Base-by-base conservation (phyloP, 2,329 filamentous ascomycete species). In the Ophiosphaerella narmari region DNA sequence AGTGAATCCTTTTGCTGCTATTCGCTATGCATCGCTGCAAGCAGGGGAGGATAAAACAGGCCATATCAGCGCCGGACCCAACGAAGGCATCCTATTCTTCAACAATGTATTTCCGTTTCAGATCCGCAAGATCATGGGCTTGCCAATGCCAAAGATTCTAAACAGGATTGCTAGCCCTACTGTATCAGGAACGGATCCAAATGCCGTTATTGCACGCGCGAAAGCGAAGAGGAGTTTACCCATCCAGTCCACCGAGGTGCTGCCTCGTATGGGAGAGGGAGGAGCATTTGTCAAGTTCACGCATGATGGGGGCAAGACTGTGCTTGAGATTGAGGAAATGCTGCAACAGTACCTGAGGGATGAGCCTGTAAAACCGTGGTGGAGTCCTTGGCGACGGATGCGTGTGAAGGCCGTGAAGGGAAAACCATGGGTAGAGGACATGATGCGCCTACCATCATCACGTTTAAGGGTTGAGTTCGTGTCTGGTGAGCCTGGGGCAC, bases 241-340 rank as follows among this genome's bases (percentile, higher is more conserved):
- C 1, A 77, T 96, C 40, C 85, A 87, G 50, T 84, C 96, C 39
- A 89, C 86, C 3, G 88, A 96, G 65, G 87, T 97, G 13, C 73
- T 97, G 14, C 91, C 92, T 0, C 83, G 91, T 3, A 79, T 95
- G 24, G 92, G 95, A 64, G 94, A 99, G 67, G 94, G 94, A 13
- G 94, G 94, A 11, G 91, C 90, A 0, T 97, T 95, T 70, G 86
- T 97, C 71, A 97, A 95, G 71, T 91, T 95, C 68, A 82, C 81
- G 13, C 83, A 83, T 59, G 77, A 79, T 69, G 75, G 39, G 63
- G 79, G 40, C 67, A 60, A 71, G 50, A 62, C 78, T 48, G 70
- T 80, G 2, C 75, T 77, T 16, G 81, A 85, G 24, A 78, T 90
- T 12, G 85, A 87, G 74, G 79, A 77, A 16, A 79, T 78, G 2